phyloP scores from a whole-genome alignment of 179 eudicot genomes.

The Silene noctiflora region DNA sequence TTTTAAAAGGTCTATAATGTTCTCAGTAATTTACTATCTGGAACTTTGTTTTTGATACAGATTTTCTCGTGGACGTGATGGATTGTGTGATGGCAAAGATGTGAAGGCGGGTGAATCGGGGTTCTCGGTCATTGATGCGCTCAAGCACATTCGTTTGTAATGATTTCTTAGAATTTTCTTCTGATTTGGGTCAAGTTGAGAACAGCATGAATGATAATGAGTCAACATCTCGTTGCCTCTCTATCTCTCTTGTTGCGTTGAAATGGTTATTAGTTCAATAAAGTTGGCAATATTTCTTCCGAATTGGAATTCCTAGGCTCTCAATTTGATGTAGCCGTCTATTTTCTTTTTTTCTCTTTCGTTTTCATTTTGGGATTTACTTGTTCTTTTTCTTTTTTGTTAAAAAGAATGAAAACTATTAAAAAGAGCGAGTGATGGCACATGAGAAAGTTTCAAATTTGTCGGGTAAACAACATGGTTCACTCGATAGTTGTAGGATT shows the following conservation, averaged over 20 bases:
- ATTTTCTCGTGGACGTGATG: conserved; percentile 79
- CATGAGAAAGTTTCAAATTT: too few relatives aligned
- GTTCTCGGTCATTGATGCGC: conserved; percentile 10
- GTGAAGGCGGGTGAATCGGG: conserved; percentile 29
- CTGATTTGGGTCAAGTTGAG: not conserved
- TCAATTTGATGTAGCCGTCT: too few relatives aligned
- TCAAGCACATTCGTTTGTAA: conserved; percentile 1
- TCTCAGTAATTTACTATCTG: not conserved
- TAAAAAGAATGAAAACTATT: too few relatives aligned
- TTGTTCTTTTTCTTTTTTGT: too few relatives aligned
- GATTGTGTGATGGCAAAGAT: conserved; percentile 69
- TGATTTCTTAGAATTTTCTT: not conserved
- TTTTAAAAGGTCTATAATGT: too few relatives aligned
- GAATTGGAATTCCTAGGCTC: too few relatives aligned
- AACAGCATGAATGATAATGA: conserved; percentile 29
- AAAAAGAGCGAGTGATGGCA: too few relatives aligned
- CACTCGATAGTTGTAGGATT: too few relatives aligned
- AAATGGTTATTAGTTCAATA: not conserved
- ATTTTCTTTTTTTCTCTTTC: too few relatives aligned
- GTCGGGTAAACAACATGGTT: too few relatives aligned
- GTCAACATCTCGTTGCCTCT: conserved; percentile 85
- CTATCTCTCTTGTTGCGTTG: conserved; percentile 1
- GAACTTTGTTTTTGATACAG: conserved; percentile 34
- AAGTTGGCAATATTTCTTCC: not conserved
- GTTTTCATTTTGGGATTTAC: too few relatives aligned